Conservation (phyloP, 306 rosid genomes). For the Erythrophleum fordii region DNA sequence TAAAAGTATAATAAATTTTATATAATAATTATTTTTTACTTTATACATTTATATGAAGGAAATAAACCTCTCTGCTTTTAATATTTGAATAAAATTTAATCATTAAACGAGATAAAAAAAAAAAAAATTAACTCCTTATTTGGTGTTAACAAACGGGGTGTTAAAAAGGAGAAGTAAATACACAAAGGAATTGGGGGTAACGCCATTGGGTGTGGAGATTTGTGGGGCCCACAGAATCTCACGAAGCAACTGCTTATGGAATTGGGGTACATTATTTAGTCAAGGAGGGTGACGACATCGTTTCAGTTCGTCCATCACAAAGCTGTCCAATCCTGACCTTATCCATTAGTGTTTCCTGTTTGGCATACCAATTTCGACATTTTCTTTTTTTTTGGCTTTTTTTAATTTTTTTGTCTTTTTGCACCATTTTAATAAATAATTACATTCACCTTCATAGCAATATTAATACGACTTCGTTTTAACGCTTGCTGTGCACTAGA, state of each 20-base stretch:
- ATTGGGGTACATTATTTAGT: constrained; percentile 38
- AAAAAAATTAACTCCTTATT: no score
- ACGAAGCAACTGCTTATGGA: not conserved
- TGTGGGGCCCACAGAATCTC: constrained; percentile 54
- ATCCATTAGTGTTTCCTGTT: constrained; percentile 17
- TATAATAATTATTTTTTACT: no score
- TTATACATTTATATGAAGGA: no score
- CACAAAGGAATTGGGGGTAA: no score
- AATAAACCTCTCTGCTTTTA: no score
- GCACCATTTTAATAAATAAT: not conserved
- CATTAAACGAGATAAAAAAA: no score
- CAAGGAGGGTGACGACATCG: constrained; percentile 49
- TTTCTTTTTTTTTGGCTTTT: not conserved
- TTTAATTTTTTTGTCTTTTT: not conserved
- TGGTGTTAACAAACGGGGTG: no score
- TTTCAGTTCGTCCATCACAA: constrained; percentile 44
- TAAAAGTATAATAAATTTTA: no score
- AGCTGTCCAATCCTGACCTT: constrained; percentile 44
- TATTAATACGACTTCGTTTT: not conserved
- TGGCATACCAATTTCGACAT: constrained; percentile 2
- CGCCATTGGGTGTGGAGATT: constrained; percentile 22
- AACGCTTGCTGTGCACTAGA: not conserved
- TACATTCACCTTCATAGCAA: not conserved
- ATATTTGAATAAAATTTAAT: no score
- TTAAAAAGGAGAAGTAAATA: no score